phyloP scores from a whole-genome alignment of 2,329 filamentous ascomycete species.

The Colletotrichum tanaceti region DNA sequence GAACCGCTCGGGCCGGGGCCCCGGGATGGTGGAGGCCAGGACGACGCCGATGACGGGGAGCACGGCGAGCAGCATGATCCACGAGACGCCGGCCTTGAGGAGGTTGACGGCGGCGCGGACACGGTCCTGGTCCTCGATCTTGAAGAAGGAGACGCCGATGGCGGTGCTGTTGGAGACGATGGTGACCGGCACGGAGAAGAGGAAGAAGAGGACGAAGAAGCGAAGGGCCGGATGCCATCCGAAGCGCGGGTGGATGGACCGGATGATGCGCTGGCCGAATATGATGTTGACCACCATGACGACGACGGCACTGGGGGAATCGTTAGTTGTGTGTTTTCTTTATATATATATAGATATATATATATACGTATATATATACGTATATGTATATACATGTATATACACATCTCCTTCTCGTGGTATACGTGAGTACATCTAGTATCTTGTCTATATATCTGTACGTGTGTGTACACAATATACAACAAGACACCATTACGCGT shows the following conservation, averaged over 20 bases:
- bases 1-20: slow-evolving; percentile 49
- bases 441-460: no score
- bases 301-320: slow-evolving; percentile 53
- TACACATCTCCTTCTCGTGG: no score
- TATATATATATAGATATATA: no score
- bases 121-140: slow-evolving; percentile 39
- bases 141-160: slow-evolving; percentile 45
- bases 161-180: slow-evolving; percentile 50
- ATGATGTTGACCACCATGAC: slow-evolving; percentile 54
- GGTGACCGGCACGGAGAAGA: slow-evolving; percentile 46
- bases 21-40: slow-evolving; percentile 44
- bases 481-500: no score
- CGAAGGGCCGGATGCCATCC: slow-evolving; percentile 51
- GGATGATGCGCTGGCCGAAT: slow-evolving; percentile 53
- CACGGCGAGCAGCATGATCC: slow-evolving; percentile 43
- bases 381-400: no score
- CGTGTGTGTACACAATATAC: no score
- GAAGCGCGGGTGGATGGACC: slow-evolving; percentile 51
- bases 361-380: no score
- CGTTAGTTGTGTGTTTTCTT: slow-evolving; percentile 42
- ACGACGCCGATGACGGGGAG: slow-evolving; percentile 44
- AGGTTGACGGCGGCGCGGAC: slow-evolving; percentile 36
- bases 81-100: slow-evolving; percentile 43
- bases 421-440: no score
- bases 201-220: slow-evolving; percentile 43